Conservation (phyloP, 805 yeast genomes). For the Yarrowia yakushimensis region DNA sequence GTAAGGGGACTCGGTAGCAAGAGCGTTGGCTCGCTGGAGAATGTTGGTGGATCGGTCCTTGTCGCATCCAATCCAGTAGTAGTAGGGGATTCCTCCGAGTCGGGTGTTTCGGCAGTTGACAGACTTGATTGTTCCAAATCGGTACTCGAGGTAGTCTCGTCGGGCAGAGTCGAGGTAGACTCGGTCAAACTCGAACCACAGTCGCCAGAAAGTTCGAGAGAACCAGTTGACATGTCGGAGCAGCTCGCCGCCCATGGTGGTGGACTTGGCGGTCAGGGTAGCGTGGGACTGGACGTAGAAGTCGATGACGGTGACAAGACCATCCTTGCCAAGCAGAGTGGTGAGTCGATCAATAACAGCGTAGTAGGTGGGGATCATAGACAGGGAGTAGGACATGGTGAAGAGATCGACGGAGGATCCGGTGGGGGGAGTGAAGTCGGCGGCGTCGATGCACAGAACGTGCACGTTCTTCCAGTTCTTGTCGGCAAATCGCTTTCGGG, state of each 20-base stretch:
- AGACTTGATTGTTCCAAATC: constrained; percentile 76
- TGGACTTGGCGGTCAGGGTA: constrained; percentile 62
- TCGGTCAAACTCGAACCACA: constrained; percentile 83
- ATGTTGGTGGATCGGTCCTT: constrained; percentile 50
- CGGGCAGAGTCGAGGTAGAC: constrained; percentile 76
- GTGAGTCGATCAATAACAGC: constrained; percentile 69
- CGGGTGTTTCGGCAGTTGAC: constrained; percentile 60
- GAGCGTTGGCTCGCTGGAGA: constrained; percentile 55
- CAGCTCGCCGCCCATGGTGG: constrained; percentile 70
- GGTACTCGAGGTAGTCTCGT: constrained; percentile 77
- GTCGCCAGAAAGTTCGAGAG: constrained; percentile 75
- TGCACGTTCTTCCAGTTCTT: constrained; percentile 57
- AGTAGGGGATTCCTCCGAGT: constrained; percentile 75
- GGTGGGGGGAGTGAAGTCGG: constrained; percentile 55
- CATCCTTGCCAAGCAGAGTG: constrained; percentile 50
- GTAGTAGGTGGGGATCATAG: constrained; percentile 82
- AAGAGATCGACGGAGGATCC: constrained; percentile 49
- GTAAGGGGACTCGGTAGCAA: constrained; percentile 80
- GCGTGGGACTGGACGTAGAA: constrained; percentile 73
- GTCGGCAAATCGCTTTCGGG: constrained; percentile 52
- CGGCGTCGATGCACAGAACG: constrained; percentile 71
- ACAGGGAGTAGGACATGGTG: constrained; percentile 75
- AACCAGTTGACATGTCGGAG: constrained; percentile 75
- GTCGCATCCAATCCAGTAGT: constrained; percentile 77
- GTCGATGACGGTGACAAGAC: constrained; percentile 69